These are phyloP conservation scores for rapeseed (Brassica napus) DNA, from an alignment of 345 rosid genomes.

Conservation along the genomic window DNA sequence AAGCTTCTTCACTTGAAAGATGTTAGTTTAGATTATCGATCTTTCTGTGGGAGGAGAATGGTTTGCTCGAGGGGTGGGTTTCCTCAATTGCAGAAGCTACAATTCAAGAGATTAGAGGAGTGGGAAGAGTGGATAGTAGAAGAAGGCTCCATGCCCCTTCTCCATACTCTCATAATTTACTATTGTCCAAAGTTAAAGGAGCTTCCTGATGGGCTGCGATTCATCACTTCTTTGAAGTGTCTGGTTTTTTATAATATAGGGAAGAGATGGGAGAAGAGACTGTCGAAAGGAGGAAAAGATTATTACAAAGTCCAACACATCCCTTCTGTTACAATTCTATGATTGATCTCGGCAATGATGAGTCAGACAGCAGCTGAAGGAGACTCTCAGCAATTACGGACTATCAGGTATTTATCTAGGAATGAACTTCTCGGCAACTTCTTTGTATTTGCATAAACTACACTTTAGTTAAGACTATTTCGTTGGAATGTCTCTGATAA, in stretches of 20 bases:
- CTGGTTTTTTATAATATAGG: background rate
- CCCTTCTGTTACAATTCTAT: background rate
- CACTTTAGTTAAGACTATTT: background rate
- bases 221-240: too few relatives aligned
- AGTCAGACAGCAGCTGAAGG: background rate
- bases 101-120: too few relatives aligned
- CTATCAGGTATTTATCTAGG: background rate
- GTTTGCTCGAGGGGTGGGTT: too few relatives aligned
- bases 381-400: background rate
- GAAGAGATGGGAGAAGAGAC: background rate
- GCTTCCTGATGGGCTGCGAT: too few relatives aligned
- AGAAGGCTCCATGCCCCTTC: too few relatives aligned
- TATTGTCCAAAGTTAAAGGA: too few relatives aligned
- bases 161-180: too few relatives aligned
- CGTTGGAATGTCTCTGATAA: background rate
- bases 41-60: too few relatives aligned
- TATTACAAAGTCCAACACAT: slow-evolving; percentile 3
- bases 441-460: background rate
- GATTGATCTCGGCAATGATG: too few relatives aligned
- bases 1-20: too few relatives aligned
- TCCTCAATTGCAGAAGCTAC: too few relatives aligned
- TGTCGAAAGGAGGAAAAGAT: background rate
- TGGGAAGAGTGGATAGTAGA: too few relatives aligned
- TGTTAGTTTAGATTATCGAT: rapidly evolving
- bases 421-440: background rate